Evolutionary conservation across 441 rosid species (phyloP).

Genomic region (Bruguiera hainesii): DNA sequence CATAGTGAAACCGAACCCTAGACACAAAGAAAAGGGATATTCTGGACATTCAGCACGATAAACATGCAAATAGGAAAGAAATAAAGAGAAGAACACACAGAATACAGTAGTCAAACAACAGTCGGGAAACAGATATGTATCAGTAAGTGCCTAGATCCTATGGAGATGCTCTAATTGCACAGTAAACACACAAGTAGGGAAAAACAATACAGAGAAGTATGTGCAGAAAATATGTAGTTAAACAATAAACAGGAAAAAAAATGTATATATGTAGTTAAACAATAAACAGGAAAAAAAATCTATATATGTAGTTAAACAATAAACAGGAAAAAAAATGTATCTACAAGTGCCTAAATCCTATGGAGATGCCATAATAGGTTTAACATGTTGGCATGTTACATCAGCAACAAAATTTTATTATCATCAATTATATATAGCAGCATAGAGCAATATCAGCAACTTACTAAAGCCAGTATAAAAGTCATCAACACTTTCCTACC

Average conservation of each 20-base stretch:
- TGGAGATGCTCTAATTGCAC: background rate
- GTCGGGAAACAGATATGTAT: background rate
- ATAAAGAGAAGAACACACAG: background rate
- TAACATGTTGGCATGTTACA: too few species aligned
- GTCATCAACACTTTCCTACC: too few species aligned
- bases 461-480: too few species aligned
- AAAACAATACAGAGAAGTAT: background rate
- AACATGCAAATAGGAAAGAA: background rate
- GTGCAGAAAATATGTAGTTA: background rate
- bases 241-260: background rate
- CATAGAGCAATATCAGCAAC: too few species aligned
- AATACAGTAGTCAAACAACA: background rate
- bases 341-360: background rate
- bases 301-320: background rate
- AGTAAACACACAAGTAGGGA: too few species aligned
- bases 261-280: background rate
- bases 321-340: background rate
- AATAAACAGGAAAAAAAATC: background rate
- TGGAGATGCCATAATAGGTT: background rate
- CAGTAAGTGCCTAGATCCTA: background rate
- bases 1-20: conserved; percentile 99
- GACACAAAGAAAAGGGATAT: conserved; percentile 17
- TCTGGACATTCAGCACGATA: conserved; percentile 3
- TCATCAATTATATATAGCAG: too few species aligned
- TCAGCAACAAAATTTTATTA: too few species aligned